Evolutionary conservation across 495 filamentous ascomycete species (phyloP).

Genomic region (Margaritispora aquatica): DNA sequence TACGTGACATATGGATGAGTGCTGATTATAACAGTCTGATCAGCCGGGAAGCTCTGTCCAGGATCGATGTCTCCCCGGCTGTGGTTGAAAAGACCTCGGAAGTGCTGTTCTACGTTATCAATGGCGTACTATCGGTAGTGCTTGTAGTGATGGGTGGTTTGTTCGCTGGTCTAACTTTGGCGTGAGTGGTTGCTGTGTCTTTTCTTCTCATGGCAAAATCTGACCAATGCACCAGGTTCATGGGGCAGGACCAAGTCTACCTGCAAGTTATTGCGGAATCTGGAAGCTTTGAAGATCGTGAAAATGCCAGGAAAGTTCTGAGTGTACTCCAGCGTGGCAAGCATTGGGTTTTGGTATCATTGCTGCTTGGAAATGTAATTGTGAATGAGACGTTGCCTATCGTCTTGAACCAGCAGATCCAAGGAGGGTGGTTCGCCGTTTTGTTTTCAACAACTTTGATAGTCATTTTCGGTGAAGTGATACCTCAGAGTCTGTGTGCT

Average conservation of each 20-base stretch:
- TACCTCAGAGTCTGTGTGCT: slow-evolving; percentile 12
- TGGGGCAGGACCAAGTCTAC: slow-evolving; percentile 8
- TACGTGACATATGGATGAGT: background rate
- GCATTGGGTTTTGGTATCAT: slow-evolving; percentile 11
- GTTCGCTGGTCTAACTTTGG: slow-evolving; percentile 11
- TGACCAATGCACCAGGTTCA: background rate
- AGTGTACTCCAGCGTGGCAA: slow-evolving; percentile 1
- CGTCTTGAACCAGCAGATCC: slow-evolving; percentile 3
- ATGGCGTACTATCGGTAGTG: slow-evolving; percentile 3
- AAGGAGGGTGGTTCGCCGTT: slow-evolving; percentile 11
- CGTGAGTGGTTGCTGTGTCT: background rate
- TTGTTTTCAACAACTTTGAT: slow-evolving; percentile 2
- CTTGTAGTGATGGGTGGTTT: slow-evolving; percentile 4
- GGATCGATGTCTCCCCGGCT: background rate
- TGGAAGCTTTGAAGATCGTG: background rate
- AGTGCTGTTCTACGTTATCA: slow-evolving; percentile 1
- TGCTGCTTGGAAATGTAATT: slow-evolving; percentile 12
- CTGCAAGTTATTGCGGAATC: slow-evolving; percentile 8
- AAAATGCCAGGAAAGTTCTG: slow-evolving; percentile 8
- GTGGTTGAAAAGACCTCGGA: slow-evolving; percentile 8
- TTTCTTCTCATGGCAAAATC: background rate
- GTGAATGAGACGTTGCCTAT: slow-evolving; percentile 10
- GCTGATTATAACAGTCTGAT: background rate
- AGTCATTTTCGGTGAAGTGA: slow-evolving; percentile 15
- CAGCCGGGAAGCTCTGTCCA: background rate